Evolutionary conservation across 768 basidiomycete genomes (phyloP), one percentile per base, ranked within the genome.

Genomic region (Amanita fuliginea): DNA sequence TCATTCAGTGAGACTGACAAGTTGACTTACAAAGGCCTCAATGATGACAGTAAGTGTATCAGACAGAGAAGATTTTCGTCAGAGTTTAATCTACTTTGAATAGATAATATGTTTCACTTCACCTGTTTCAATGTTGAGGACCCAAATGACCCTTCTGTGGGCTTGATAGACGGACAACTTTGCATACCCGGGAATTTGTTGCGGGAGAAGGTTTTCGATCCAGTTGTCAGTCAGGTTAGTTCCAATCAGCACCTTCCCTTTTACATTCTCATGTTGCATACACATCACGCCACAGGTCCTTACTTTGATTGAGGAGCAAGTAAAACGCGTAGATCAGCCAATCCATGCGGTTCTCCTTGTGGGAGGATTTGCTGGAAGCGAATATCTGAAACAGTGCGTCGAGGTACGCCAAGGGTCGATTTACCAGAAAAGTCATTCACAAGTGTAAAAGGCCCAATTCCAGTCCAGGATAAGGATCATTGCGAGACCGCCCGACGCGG

Each of bases 1-100:
- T 79, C 85, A 6, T 94, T 92, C 58, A 84, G 85, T 54, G 88
- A 93, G 65, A 86, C 86, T 9, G 89, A 93, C 60, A 93, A 93
- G 64, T 67, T 91, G 42, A 75, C 74, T 26, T 94, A 87, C 60
- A 68, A 62, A 52, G 90, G 91, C 14, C 70, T 80, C 42, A 60
- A 62, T 14, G 90, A 93, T 60, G 91, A 93, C 59, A 79, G 86
- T 86, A 62, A 43, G 74, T 60, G 4, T 33, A 1, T 5, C 30
- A 42, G 4, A 13, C 10, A 1, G 3, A 11, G 43, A 19, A 30
- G 42, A 7, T 46, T 18, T 33, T 30, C 42, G 39, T 34, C 48
- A 44, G 26, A 34, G 41, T 10, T 21, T 32, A 18, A 54, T 22
- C 57, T 26, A 21, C 37, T 37, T 41, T 26, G 14, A 13, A 13